Percentiles rank a stretch among this genome's conserved stretches.
These are phyloP conservation scores for Phaeophleospora eucalypticola DNA, from an alignment of 2,329 filamentous ascomycete species.

Conservation along the genomic window DNA sequence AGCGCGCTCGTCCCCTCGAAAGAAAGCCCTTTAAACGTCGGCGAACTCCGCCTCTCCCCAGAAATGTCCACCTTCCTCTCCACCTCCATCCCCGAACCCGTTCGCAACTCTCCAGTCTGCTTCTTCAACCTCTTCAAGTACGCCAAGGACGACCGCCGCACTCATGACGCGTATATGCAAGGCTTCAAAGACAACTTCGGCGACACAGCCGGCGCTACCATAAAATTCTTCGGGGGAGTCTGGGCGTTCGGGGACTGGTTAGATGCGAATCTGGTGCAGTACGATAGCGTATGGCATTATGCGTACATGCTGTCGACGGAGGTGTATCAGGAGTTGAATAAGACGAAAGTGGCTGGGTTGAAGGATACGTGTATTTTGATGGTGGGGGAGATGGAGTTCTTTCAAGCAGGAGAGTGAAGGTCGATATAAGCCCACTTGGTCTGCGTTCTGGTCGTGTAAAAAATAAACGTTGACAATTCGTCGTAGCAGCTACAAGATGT, in stretches of 20 bases:
- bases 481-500: no score
- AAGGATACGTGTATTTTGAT: conserved; percentile 19
- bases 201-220: conserved; percentile 11
- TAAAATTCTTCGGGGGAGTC: conserved; percentile 19
- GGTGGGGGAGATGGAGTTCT: conserved; percentile 14
- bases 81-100: conserved; percentile 4
- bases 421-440: no score
- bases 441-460: no score
- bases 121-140: conserved; percentile 24
- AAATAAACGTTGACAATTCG: no score
- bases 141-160: conserved; percentile 7
- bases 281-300: conserved; percentile 20
- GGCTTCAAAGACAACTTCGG: conserved; percentile 18
- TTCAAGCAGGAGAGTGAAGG: no score
- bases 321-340: conserved; percentile 15
- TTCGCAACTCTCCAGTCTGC: conserved; percentile 11
- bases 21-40: conserved; percentile 1
- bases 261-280: conserved; percentile 20
- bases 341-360: conserved; percentile 16
- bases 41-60: conserved; percentile 14
- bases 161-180: conserved; percentile 19
- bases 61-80: conserved; percentile 15
- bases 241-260: conserved; percentile 2
- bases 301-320: conserved; percentile 19
- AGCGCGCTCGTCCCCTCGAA: conserved; percentile 1